phyloP scores from a whole-genome alignment of 2,329 filamentous ascomycete species.

The Fonsecaea erecta region DNA sequence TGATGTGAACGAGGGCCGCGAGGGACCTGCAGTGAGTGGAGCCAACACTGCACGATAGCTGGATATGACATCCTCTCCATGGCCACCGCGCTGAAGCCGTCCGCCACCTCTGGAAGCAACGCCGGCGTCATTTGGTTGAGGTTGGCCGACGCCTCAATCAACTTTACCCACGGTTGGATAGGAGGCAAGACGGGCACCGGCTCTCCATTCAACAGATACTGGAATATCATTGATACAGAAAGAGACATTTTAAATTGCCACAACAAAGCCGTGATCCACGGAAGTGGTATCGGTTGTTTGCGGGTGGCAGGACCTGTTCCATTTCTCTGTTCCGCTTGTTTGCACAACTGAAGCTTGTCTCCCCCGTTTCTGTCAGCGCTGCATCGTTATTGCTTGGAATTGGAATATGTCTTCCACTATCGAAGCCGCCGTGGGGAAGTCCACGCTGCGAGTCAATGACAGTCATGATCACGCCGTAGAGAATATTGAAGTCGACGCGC shows the following conservation, averaged over 20 bases:
- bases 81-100: slow-evolving; percentile 27
- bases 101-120: slow-evolving; percentile 27
- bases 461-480: no score
- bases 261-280: slow-evolving; percentile 86
- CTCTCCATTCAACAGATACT: slow-evolving; percentile 68
- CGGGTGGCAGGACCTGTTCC: slow-evolving; percentile 83
- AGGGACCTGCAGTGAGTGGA: slow-evolving; percentile 27
- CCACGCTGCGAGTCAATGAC: no score
- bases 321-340: no score
- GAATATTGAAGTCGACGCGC: no score
- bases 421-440: no score
- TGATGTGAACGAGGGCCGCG: slow-evolving; percentile 21
- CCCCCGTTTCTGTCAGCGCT: no score
- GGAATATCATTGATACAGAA: slow-evolving; percentile 87
- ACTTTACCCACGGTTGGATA: slow-evolving; percentile 28
- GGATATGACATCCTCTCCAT: no score
- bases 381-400: neutral
- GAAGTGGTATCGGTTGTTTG: slow-evolving; percentile 90
- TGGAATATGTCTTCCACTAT: neutral
- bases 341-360: neutral
- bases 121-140: slow-evolving; percentile 21
- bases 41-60: slow-evolving; percentile 1
- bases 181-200: slow-evolving; percentile 41
- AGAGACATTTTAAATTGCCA: slow-evolving; percentile 91
- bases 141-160: slow-evolving; percentile 25